Evolutionary conservation across 352 stramenopile genomes (phyloP), one percentile per base, ranked within the genome.

Genomic region (Phytophthora nicotianae): DNA sequence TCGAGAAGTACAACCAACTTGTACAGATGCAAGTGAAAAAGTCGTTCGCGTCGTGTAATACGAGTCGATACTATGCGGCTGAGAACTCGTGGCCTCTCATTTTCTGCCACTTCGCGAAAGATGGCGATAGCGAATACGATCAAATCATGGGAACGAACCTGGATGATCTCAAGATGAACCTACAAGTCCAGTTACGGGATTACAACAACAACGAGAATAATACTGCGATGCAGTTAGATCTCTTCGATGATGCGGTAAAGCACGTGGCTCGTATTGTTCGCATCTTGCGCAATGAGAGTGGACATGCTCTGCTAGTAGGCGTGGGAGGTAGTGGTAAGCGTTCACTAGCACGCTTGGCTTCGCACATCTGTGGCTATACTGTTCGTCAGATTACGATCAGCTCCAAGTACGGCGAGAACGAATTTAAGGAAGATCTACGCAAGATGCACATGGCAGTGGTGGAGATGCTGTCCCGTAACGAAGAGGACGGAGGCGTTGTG

Each of bases 151-250:
- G 86, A 2, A 94, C 83, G 13, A 95, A 93, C 45, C 53, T 98
- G 29, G 81, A 95, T 16, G 90, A 96, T 29, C 84, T 99, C 61
- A 92, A 91, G 52, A 65, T 74, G 46, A 97, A 95, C 17, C 65
- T 99, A 6, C 81, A 98, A 48, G 74, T 88, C 1, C 90, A 97
- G 32, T 69, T 99, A 11, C 70, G 86, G 5, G 91, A 98, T 14
- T 98, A 98, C 86, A 99, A 96, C 69, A 92, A 93, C 62, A 95
- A 99, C 70, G 92, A 99, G 64, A 97, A 88, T 68, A 98, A 99
- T 67, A 90, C 95, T 13, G 92, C 90, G 20, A 98, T 99, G 94
- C 90, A 99, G 63, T 66, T 99, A 9, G 94, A 98, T 54, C 75
- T 99, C 0, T 99, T 99, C 70, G 95, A 99, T 47, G 96, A 99